phyloP scores from a whole-genome alignment of 2,329 filamentous ascomycete genomes.

The Claviceps sp. region DNA sequence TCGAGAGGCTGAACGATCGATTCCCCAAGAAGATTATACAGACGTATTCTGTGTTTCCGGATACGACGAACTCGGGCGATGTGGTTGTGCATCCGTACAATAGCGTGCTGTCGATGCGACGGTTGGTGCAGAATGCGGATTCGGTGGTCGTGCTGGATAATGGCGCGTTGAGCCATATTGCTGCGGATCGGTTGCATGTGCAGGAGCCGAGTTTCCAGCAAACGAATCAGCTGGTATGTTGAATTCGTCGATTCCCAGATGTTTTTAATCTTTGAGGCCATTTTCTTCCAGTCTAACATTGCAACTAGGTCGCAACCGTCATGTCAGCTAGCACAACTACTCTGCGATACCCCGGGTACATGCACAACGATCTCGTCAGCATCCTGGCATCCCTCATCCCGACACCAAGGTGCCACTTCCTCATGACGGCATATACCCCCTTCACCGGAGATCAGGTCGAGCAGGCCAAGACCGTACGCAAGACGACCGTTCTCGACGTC shows the following conservation, averaged over 20 bases:
- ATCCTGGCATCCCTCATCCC: conserved; percentile 94
- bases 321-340: conserved; percentile 98
- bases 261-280: too few species aligned
- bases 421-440: conserved; percentile 96
- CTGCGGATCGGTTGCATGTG: conserved; percentile 85
- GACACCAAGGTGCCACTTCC: conserved; percentile 91
- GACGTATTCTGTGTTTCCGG: conserved; percentile 96
- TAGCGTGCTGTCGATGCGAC: conserved; percentile 79
- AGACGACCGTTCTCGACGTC: conserved; percentile 94
- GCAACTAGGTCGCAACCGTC: conserved; percentile 65
- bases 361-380: conserved; percentile 98
- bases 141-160: conserved; percentile 97
- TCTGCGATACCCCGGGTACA: conserved; percentile 92
- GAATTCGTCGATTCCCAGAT: neutral
- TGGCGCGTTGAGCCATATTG: conserved; percentile 82
- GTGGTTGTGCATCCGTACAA: conserved; percentile 98
- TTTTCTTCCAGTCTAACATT: neutral
- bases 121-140: conserved; percentile 90
- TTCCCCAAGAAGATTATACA: conserved; percentile 99
- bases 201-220: conserved; percentile 94
- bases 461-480: conserved; percentile 92
- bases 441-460: conserved; percentile 95
- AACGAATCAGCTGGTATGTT: conserved; percentile 75
- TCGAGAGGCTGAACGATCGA: conserved; percentile 90
- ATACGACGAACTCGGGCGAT: conserved; percentile 73